A percentile compares a stretch with the other conserved stretches of the same genome.
phyloP scores from a whole-genome alignment of 257 asterid genomes.

The Solanum bulbocastanum region DNA sequence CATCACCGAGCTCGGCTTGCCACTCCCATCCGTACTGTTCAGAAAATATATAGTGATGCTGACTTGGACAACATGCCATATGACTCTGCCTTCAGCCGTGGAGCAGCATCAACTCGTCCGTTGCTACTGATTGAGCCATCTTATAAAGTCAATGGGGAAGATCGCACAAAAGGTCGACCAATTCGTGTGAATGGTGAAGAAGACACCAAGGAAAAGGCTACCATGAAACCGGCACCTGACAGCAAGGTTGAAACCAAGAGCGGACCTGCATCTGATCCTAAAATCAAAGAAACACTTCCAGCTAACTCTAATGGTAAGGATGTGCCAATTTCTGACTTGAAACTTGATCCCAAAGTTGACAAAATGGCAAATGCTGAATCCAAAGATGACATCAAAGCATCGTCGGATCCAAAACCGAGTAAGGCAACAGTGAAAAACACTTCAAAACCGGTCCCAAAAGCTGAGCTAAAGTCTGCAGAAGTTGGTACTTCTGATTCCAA shows the following conservation, averaged over 20 bases:
- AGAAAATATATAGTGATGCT: slow-evolving; percentile 66
- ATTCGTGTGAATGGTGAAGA: slow-evolving; percentile 43
- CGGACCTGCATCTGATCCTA: slow-evolving; percentile 38
- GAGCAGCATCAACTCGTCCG: slow-evolving; percentile 51
- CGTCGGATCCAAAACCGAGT: slow-evolving; percentile 32
- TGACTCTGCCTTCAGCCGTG: slow-evolving; percentile 49
- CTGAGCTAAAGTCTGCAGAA: slow-evolving; percentile 27
- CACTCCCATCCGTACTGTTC: slow-evolving; percentile 96
- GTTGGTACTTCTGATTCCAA: slow-evolving; percentile 19
- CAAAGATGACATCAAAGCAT: slow-evolving; percentile 28
- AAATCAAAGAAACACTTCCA: slow-evolving; percentile 23
- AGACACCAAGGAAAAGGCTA: slow-evolving; percentile 37
- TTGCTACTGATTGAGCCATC: slow-evolving; percentile 65
- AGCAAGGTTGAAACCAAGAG: slow-evolving; percentile 36
- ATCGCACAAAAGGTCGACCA: slow-evolving; percentile 49
- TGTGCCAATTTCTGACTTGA: slow-evolving; percentile 19
- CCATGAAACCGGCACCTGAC: slow-evolving; percentile 20
- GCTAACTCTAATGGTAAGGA: slow-evolving; percentile 32
- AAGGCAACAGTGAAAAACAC: slow-evolving; percentile 10
- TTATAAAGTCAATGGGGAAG: slow-evolving; percentile 72
- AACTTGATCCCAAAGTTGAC: slow-evolving; percentile 35
- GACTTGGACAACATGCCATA: slow-evolving; percentile 73
- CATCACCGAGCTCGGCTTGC: slow-evolving; percentile 96
- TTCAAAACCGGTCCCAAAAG: slow-evolving; percentile 25
- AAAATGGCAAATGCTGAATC: slow-evolving; percentile 20